These are phyloP conservation scores for Cordyceps tenuipes DNA, from an alignment of 2,329 filamentous ascomycete genomes.

Conservation along the genomic window DNA sequence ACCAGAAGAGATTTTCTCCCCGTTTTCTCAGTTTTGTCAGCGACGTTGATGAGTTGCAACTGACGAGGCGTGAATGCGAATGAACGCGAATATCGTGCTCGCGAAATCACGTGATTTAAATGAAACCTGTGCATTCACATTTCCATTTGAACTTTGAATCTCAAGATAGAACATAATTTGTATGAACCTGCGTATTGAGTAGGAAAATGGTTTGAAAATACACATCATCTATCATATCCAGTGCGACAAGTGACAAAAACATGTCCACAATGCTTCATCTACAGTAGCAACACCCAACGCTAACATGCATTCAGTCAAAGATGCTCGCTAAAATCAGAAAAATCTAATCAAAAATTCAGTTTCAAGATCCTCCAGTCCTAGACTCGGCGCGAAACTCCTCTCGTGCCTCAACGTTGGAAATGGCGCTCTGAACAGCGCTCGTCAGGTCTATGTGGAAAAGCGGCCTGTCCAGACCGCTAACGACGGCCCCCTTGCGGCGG, in stretches of 20 bases:
- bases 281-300: neutral
- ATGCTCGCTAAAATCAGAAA: neutral
- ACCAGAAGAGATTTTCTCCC: neutral
- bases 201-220: too few species aligned
- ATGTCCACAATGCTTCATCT: neutral
- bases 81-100: neutral
- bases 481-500: slow-evolving; percentile 51
- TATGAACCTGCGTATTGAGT: too few species aligned
- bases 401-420: slow-evolving; percentile 64
- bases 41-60: neutral
- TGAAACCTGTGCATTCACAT: neutral
- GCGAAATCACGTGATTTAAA: slow-evolving; percentile 10
- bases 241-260: too few species aligned
- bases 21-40: neutral
- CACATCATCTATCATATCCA: too few species aligned
- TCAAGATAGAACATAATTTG: too few species aligned
- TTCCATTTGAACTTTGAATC: too few species aligned
- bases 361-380: neutral
- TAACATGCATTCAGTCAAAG: neutral
- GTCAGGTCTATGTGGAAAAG: slow-evolving; percentile 93
- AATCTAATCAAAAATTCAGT: neutral
- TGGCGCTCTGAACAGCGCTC: slow-evolving; percentile 77
- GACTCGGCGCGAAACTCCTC: slow-evolving; percentile 23
- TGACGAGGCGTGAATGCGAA: neutral
- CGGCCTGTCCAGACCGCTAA: slow-evolving; percentile 81